phyloP scores from a whole-genome alignment of 805 yeast genomes.

The Phaffomyces antillensis region DNA sequence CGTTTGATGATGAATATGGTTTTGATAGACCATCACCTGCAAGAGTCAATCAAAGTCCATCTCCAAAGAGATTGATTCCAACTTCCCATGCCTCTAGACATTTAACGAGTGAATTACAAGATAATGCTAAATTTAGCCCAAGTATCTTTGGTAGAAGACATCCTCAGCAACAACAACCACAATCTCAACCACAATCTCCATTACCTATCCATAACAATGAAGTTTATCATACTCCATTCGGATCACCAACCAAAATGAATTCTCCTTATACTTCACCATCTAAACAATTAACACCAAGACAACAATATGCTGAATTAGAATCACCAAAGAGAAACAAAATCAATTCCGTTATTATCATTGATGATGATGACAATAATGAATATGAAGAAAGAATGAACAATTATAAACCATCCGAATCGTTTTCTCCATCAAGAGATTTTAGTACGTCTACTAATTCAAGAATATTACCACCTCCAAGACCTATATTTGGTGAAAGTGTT shows the following conservation, averaged over 20 bases:
- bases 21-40: conserved; percentile 20
- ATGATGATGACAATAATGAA: conserved; percentile 29
- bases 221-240: conserved; percentile 18
- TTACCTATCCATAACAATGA: conserved; percentile 8
- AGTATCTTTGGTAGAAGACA: conserved; percentile 30
- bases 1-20: conserved; percentile 23
- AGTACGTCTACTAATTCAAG: conserved; percentile 25
- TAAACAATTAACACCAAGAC: conserved; percentile 45
- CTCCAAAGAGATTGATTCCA: conserved; percentile 17
- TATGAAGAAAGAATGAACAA: neutral
- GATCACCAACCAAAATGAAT: conserved; percentile 28
- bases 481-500: conserved; percentile 49
- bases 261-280: conserved; percentile 29
- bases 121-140: conserved; percentile 21
- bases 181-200: conserved; percentile 1
- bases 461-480: conserved; percentile 56
- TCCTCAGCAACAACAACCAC: conserved; percentile 7
- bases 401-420: conserved; percentile 6
- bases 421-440: conserved; percentile 28
- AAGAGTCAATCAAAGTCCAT: conserved; percentile 9
- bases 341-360: conserved; percentile 41
- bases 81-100: conserved; percentile 5
- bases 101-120: conserved; percentile 1
- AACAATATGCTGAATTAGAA: conserved; percentile 59
- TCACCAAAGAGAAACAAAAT: conserved; percentile 60